Evolutionary conservation across 2,329 filamentous ascomycete genomes (phyloP).

Genomic region (Claviceps sp.): DNA sequence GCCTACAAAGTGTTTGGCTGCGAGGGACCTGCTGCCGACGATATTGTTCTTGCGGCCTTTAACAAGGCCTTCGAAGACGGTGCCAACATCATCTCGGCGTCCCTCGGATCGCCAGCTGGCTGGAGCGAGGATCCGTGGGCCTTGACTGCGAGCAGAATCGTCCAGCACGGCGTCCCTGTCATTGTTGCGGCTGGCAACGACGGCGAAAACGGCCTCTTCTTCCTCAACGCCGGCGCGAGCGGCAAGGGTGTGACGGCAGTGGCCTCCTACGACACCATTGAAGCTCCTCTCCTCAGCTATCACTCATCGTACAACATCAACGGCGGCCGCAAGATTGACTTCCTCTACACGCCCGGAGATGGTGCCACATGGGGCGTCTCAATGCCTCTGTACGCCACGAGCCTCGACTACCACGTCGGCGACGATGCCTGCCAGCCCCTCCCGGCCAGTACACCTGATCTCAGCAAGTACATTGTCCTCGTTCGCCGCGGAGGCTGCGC

Average conservation of each 20-base stretch:
- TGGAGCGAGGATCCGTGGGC: slow-evolving; percentile 19
- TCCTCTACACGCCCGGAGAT: not conserved
- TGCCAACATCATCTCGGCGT: slow-evolving; percentile 19
- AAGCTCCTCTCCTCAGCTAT: slow-evolving; percentile 23
- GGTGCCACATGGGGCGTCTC: slow-evolving; percentile 6
- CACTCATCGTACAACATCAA: slow-evolving; percentile 23
- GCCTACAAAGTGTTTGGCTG: slow-evolving; percentile 26
- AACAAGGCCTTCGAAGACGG: slow-evolving; percentile 27
- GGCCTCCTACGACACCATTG: slow-evolving; percentile 27
- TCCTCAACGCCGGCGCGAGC: slow-evolving; percentile 23
- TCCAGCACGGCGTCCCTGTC: slow-evolving; percentile 26
- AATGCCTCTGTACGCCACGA: slow-evolving; percentile 15
- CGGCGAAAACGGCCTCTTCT: slow-evolving; percentile 27
- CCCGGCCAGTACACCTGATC: slow-evolving; percentile 34
- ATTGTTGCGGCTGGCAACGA: slow-evolving; percentile 31
- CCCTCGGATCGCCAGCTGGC: slow-evolving; percentile 5
- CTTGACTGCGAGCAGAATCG: slow-evolving; percentile 26
- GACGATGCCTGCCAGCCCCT: slow-evolving; percentile 19
- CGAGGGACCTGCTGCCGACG: slow-evolving; percentile 16
- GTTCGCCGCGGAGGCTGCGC: slow-evolving; percentile 26
- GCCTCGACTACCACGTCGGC: slow-evolving; percentile 21
- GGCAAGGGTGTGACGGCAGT: slow-evolving; percentile 29
- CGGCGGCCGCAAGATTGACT: not conserved
- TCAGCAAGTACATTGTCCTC: slow-evolving; percentile 39
- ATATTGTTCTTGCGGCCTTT: slow-evolving; percentile 25